Conservation (phyloP, 2,329 filamentous ascomycete species). For the Curvularia hawaiiensis region DNA sequence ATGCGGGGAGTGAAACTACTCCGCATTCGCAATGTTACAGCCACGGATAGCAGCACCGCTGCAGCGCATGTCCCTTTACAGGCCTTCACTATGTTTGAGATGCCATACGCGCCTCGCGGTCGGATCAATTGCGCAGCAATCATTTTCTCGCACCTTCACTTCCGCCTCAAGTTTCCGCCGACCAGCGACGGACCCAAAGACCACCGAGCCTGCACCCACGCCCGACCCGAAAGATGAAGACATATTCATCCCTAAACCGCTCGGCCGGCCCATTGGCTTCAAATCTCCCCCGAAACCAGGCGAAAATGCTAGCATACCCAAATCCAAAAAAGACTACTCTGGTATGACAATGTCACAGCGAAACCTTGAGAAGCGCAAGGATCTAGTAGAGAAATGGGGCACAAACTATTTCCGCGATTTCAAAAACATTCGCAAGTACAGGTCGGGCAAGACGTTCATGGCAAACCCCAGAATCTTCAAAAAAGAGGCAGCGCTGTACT, state of each 20-base stretch:
- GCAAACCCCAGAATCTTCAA: slow-evolving; percentile 85
- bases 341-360: slow-evolving; percentile 41
- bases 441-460: slow-evolving; percentile 89
- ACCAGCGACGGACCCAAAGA: slow-evolving; percentile 18
- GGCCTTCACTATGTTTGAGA: slow-evolving; percentile 22
- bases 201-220: slow-evolving; percentile 10
- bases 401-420: slow-evolving; percentile 97
- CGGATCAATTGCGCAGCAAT: slow-evolving; percentile 18
- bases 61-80: slow-evolving; percentile 19
- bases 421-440: slow-evolving; percentile 76
- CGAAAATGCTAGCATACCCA: slow-evolving; percentile 81
- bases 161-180: slow-evolving; percentile 29
- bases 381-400: slow-evolving; percentile 76
- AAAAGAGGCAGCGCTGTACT: slow-evolving; percentile 81
- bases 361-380: slow-evolving; percentile 74
- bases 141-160: slow-evolving; percentile 31
- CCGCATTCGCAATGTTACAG: slow-evolving; percentile 37
- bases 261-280: slow-evolving; percentile 81
- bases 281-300: slow-evolving; percentile 72
- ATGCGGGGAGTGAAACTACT: slow-evolving; percentile 8
- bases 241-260: slow-evolving; percentile 57
- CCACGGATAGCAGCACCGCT: slow-evolving; percentile 33
- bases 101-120: slow-evolving; percentile 20
- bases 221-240: slow-evolving; percentile 34
- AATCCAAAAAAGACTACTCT: slow-evolving; percentile 40